A percentile compares a stretch with the other conserved stretches of the same genome.
Conservation (phyloP, 2,329 filamentous ascomycete species). For the Fusarium dimerum region DNA sequence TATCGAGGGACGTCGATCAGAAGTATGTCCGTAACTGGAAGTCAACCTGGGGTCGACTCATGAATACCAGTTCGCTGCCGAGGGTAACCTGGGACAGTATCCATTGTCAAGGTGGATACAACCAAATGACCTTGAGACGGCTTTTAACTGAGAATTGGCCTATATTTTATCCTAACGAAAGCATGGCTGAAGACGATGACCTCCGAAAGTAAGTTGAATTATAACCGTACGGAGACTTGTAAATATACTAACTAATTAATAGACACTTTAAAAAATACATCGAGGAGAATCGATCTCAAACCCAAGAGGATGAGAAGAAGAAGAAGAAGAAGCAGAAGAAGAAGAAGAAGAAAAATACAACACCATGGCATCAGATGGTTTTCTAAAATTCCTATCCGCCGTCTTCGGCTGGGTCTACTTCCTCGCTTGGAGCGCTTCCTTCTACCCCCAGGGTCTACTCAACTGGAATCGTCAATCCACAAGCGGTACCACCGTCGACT, state of each 20-base stretch:
- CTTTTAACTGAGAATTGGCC: slow-evolving; percentile 11
- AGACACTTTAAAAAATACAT: slow-evolving; percentile 20
- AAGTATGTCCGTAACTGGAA: slow-evolving; percentile 9
- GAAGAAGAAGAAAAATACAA: neutral
- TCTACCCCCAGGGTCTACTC: slow-evolving; percentile 86
- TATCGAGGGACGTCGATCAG: slow-evolving; percentile 6
- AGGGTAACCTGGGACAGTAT: neutral
- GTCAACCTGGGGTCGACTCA: neutral
- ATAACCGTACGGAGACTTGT: neutral
- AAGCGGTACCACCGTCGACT: slow-evolving; percentile 83
- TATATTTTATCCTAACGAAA: slow-evolving; percentile 5
- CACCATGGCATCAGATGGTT: slow-evolving; percentile 27
- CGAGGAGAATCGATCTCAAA: slow-evolving; percentile 4
- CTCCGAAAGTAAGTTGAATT: slow-evolving; percentile 7
- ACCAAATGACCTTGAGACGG: neutral
- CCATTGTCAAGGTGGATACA: slow-evolving; percentile 10
- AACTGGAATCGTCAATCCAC: slow-evolving; percentile 79
- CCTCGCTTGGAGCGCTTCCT: slow-evolving; percentile 79
- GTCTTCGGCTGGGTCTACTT: slow-evolving; percentile 77
- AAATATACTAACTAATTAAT: neutral
- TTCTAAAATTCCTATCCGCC: slow-evolving; percentile 53
- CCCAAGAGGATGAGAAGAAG: slow-evolving; percentile 4
- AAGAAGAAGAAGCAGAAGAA: slow-evolving; percentile 3
- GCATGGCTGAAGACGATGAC: slow-evolving; percentile 10
- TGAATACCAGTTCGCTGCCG: neutral